phyloP scores from a whole-genome alignment of 306 rosid species.

The Biancaea sappan region DNA sequence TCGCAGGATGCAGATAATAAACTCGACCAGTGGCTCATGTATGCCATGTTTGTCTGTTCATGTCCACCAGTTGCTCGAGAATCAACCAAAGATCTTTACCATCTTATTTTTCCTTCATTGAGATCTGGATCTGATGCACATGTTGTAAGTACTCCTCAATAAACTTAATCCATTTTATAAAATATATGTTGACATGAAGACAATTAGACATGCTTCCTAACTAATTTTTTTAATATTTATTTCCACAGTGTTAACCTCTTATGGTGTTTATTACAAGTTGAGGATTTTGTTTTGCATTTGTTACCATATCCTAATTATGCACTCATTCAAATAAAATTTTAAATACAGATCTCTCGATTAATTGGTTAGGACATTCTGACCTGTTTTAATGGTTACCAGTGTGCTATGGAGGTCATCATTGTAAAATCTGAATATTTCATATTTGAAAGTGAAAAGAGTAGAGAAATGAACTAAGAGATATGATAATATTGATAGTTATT shows the following conservation, averaged over 20 bases:
- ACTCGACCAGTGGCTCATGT: constrained; percentile 98
- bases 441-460: background rate
- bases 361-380: background rate
- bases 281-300: constrained; percentile 11
- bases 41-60: constrained; percentile 92
- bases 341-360: background rate
- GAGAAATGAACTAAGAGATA: background rate
- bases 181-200: constrained; percentile 25
- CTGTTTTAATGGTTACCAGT: background rate
- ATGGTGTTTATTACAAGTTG: constrained; percentile 12
- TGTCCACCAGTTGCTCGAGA: constrained; percentile 88
- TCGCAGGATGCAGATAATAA: constrained; percentile 94
- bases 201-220: constrained; percentile 17
- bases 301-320: constrained; percentile 2
- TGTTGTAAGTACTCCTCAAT: constrained; percentile 61
- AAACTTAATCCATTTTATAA: constrained; percentile 15
- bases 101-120: constrained; percentile 86
- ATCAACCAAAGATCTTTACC: constrained; percentile 87
- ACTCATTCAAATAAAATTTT: constrained; percentile 21
- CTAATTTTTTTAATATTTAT: constrained; percentile 8
- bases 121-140: constrained; percentile 93
- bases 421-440: background rate
- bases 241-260: constrained; percentile 6
- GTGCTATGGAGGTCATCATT: background rate
- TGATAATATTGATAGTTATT: background rate